Evolutionary conservation across 106 monocot species (phyloP).

Genomic region (Dioscorea alata): DNA sequence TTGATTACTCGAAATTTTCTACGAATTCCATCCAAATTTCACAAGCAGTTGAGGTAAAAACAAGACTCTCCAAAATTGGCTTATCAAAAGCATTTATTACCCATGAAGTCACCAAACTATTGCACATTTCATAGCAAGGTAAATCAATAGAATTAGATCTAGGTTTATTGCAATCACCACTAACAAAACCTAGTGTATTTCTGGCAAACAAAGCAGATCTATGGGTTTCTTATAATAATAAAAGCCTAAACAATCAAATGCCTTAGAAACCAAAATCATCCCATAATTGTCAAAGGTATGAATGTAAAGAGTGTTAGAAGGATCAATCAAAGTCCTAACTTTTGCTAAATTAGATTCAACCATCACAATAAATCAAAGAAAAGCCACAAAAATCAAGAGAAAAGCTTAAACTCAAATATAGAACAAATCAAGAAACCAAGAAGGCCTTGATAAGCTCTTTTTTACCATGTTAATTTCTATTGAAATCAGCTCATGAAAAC

Average conservation of each 20-base stretch:
- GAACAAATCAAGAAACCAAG: too few species aligned
- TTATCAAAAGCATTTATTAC: background rate
- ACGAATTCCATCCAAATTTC: background rate
- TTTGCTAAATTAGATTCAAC: too few species aligned
- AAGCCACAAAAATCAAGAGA: too few species aligned
- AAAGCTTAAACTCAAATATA: too few species aligned
- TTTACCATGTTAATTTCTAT: too few species aligned
- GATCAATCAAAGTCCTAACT: background rate
- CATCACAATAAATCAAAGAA: too few species aligned
- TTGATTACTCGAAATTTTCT: background rate
- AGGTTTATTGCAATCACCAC: background rate
- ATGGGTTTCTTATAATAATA: background rate
- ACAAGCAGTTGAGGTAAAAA: background rate
- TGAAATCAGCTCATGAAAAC: too few species aligned
- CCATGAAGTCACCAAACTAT: background rate
- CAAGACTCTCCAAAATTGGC: background rate
- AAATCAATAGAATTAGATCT: background rate
- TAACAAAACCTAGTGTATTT: background rate
- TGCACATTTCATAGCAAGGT: background rate
- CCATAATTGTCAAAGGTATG: background rate
- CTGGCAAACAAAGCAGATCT: background rate
- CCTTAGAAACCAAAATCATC: background rate
- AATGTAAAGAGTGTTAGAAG: background rate
- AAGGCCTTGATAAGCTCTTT: too few species aligned
- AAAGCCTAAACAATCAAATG: background rate